Percentiles rank a stretch among this genome's conserved stretches.
phyloP scores from a whole-genome alignment of 2,329 filamentous ascomycete species.

The Cryphonectria naterciae region DNA sequence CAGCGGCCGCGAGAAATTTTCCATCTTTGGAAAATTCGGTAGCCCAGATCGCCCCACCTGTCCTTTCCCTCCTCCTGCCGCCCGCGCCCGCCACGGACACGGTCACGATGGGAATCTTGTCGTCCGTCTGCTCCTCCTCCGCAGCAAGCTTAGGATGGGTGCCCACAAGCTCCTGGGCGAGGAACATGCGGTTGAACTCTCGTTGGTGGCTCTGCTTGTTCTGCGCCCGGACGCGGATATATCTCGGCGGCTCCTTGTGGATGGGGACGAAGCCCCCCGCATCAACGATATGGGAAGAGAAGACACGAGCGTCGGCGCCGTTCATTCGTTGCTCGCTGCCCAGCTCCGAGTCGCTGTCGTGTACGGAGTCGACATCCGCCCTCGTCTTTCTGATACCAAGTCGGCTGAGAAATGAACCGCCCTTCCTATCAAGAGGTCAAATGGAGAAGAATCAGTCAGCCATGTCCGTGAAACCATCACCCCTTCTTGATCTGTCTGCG shows the following conservation, averaged over 20 bases:
- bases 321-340: conserved; percentile 71
- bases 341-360: conserved; percentile 69
- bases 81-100: conserved; percentile 40
- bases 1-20: conserved; percentile 87
- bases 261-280: conserved; percentile 78
- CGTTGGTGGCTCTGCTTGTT: conserved; percentile 70
- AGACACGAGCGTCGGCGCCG: conserved; percentile 81
- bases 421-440: conserved; percentile 64
- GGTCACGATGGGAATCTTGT: conserved; percentile 34
- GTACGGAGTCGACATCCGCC: conserved; percentile 53
- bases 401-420: conserved; percentile 86
- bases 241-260: conserved; percentile 86
- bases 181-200: conserved; percentile 85
- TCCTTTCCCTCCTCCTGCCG: conserved; percentile 47
- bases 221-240: conserved; percentile 82
- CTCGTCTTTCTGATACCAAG: conserved; percentile 77
- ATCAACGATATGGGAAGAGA: conserved; percentile 76
- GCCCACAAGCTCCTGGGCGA: conserved; percentile 86
- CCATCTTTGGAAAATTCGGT: conserved; percentile 93
- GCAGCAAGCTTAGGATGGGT: conserved; percentile 46
- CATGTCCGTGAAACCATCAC: neutral
- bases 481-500: neutral
- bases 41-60: conserved; percentile 81
- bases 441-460: conserved; percentile 25
- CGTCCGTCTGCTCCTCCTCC: conserved; percentile 29